Conservation (phyloP, 2,329 filamentous ascomycete species). For the Trichoderma sp. region DNA sequence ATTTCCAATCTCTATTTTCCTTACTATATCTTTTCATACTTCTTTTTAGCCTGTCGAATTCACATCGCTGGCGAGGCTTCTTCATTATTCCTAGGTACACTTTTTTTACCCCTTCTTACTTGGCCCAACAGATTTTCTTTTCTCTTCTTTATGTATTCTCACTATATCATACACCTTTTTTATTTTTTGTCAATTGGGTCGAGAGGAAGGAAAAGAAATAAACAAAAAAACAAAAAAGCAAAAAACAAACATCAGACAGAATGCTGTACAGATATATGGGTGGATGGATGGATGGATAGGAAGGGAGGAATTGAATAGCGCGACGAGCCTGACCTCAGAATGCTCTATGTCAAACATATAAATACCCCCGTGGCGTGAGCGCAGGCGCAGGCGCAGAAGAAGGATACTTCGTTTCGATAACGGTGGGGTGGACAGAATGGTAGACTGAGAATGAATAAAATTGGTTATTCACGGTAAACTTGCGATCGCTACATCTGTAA, state of each 20-base stretch:
- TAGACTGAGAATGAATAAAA: slow-evolving; percentile 16
- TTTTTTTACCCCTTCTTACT: slow-evolving; percentile 6
- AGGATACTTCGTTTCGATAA: slow-evolving; percentile 30
- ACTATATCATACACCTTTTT: slow-evolving; percentile 20
- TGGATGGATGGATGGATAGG: slow-evolving; percentile 11
- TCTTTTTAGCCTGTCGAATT: slow-evolving; percentile 7
- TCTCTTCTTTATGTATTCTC: slow-evolving; percentile 11
- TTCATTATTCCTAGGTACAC: slow-evolving; percentile 11
- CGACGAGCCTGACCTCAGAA: slow-evolving; percentile 32
- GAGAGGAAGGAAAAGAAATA: neutral
- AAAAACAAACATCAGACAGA: slow-evolving; percentile 12
- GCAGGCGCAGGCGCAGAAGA: slow-evolving; percentile 36
- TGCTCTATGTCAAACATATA: slow-evolving; percentile 40
- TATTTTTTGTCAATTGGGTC: slow-evolving; percentile 10
- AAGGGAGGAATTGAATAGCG: slow-evolving; percentile 18
- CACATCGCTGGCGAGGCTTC: slow-evolving; percentile 21
- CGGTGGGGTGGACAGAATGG: neutral
- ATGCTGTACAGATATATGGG: slow-evolving; percentile 18
- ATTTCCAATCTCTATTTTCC: slow-evolving; percentile 8
- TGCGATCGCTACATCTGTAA: neutral
- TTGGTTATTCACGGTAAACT: slow-evolving; percentile 11
- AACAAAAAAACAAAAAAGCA: neutral
- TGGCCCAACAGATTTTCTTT: slow-evolving; percentile 4
- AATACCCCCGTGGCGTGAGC: slow-evolving; percentile 42
- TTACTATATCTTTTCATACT: neutral